Base-by-base conservation (phyloP, 306 rosid genomes). In the Rosa persica region DNA sequence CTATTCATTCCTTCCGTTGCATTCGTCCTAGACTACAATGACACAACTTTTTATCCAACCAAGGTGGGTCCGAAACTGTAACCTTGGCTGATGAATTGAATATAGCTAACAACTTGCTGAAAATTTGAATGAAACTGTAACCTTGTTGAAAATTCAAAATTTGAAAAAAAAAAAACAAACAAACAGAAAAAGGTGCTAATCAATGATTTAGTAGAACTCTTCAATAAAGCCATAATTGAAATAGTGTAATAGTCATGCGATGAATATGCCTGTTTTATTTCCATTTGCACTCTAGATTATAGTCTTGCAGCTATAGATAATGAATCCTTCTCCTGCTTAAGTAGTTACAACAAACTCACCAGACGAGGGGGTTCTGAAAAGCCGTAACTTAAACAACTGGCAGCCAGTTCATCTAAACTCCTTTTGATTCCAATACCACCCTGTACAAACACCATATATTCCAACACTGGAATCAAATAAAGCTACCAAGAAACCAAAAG, bases 331-430 rank as follows among this genome's bases (percentile, higher is more conserved):
- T 64, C 44, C 39, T 22, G 5, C 22, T 64, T 9, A 81, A 48
- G 70, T 19, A 67, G 9, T 61, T 47, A 40, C 22, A 36, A 78
- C 46, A 82, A 77, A 83, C 89, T 93, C 80, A 93, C 97, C 77
- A 94, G 89, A 64, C 97, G 92, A 82, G 98, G 98, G 62, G 96
- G 76, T 84, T 92, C 88, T 5, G 89, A 70, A 83, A 64, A 86
- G 70, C 84, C 90, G 79, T 89, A 95, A 74, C 83, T 88, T 77
- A 92, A 89, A 89, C 91, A 89, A 72, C 88, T 25, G 15, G 87
- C 89, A 79, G 98, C 98, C 10, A 95, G 47, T 74, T 76, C 90
- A 82, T 95, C 98, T 82, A 95, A 86, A 83, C 98, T 92, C 76
- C 58, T 65, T 76, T 83, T 92, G 89, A 95, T 78, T 78, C 91